Evolutionary conservation across 169 alveolate species (phyloP).

Genomic region (Sarcocystis neurona): DNA sequence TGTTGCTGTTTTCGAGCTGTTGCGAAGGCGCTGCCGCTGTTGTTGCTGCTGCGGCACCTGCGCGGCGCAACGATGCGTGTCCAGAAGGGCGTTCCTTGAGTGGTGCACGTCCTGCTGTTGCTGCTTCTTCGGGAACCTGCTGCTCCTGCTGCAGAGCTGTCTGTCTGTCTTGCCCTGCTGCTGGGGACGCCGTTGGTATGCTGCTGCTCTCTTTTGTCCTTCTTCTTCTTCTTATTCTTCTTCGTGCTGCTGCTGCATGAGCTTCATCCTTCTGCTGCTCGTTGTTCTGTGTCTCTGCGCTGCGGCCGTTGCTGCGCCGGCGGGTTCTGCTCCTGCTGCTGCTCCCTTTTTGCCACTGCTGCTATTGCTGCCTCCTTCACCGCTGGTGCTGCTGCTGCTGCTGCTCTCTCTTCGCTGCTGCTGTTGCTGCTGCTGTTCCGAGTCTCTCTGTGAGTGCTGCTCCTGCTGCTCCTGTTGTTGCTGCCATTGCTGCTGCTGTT

Average conservation of each 20-base stretch:
- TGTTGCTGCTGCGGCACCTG: background rate
- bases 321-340: background rate
- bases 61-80: background rate
- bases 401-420: background rate
- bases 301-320: background rate
- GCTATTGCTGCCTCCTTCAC: background rate
- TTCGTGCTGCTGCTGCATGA: background rate
- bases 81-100: background rate
- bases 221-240: background rate
- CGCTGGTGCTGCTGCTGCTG: background rate
- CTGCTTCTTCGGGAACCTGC: too few relatives aligned
- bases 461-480: background rate
- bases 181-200: background rate
- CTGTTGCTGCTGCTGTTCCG: background rate
- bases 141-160: background rate
- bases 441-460: background rate
- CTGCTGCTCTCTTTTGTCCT: background rate
- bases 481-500: background rate
- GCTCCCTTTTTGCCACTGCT: background rate
- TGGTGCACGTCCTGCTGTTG: too few relatives aligned
- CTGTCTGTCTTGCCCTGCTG: background rate
- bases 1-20: background rate
- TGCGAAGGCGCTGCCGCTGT: background rate
- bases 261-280: background rate
- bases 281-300: background rate